phyloP scores from a whole-genome alignment of 352 stramenopile species.

The Phytophthora quininea region DNA sequence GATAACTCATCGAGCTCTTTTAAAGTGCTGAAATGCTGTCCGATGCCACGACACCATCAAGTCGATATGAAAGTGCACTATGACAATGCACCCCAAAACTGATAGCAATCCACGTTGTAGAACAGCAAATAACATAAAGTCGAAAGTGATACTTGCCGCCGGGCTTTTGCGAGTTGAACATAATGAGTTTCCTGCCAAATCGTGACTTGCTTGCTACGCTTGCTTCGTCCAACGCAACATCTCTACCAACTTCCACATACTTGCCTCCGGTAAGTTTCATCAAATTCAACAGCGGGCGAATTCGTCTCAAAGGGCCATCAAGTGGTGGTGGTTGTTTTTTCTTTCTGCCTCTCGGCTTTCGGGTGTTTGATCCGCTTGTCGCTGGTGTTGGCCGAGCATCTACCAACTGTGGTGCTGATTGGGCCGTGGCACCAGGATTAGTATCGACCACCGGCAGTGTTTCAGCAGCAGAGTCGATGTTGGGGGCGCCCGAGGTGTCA shows the following conservation, averaged over 20 bases:
- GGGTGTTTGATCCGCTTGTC: too few species aligned
- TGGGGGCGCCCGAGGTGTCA: too few species aligned
- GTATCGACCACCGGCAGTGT: too few species aligned
- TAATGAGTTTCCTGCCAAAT: conserved; percentile 26
- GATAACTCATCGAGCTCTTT: conserved; percentile 5
- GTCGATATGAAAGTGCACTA: conserved; percentile 22
- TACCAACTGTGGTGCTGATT: too few species aligned
- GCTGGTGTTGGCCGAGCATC: too few species aligned
- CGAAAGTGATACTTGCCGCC: conserved; percentile 36
- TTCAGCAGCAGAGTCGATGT: too few species aligned
- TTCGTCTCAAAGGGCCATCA: conserved; percentile 8
- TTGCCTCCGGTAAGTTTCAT: conserved; percentile 24
- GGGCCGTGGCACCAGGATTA: too few species aligned
- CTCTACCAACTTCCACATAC: conserved; percentile 29
- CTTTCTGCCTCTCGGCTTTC: too few species aligned
- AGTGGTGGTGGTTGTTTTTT: too few species aligned
- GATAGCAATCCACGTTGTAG: conserved; percentile 32
- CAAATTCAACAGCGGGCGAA: conserved; percentile 32
- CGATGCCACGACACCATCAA: conserved; percentile 12
- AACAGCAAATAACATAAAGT: conserved; percentile 33
- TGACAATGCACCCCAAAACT: conserved; percentile 19
- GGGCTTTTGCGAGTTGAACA: conserved; percentile 32
- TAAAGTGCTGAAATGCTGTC: background rate
- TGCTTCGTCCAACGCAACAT: conserved; percentile 37
- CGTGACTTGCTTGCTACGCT: conserved; percentile 30